Percentiles rank a stretch among this genome's conserved stretches.
Evolutionary conservation across 805 yeast genomes (phyloP).

Genomic region (Starmerella apis): DNA sequence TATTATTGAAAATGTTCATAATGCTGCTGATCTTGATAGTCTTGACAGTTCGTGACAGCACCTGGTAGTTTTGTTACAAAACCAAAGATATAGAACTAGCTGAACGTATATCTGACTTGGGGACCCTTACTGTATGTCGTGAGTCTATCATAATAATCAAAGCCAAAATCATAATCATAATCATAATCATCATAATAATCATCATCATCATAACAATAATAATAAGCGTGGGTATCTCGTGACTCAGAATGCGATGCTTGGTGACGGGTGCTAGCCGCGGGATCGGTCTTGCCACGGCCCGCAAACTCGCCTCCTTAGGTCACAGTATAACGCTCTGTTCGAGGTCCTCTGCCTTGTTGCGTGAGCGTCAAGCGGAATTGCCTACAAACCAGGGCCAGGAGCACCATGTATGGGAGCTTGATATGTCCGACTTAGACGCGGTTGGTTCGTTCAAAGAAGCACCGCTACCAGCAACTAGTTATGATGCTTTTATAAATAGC

Average conservation of each 20-base stretch:
- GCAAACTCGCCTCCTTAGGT: constrained; percentile 42
- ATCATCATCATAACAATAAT: not conserved
- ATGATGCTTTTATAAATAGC: constrained; percentile 35
- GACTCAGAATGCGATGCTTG: constrained; percentile 18
- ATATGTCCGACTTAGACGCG: constrained; percentile 14
- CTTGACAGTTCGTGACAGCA: no score
- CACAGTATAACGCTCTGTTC: constrained; percentile 44
- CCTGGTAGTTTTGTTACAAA: no score
- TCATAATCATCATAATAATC: not conserved
- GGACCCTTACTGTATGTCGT: no score
- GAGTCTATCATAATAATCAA: no score
- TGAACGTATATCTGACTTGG: no score
- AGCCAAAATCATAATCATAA: no score
- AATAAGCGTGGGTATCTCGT: not conserved
- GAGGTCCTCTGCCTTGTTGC: constrained; percentile 36
- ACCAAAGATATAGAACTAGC: no score
- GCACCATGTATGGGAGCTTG: constrained; percentile 20
- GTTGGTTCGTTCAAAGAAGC: constrained; percentile 8
- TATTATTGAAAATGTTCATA: no score
- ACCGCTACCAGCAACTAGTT: constrained; percentile 35
- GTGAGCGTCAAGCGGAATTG: constrained; percentile 24
- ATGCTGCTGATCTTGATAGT: no score
- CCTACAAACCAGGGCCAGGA: constrained; percentile 14
- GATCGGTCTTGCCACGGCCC: constrained; percentile 50
- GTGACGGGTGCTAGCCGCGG: constrained; percentile 67